A percentile compares a stretch with the other conserved stretches of the same genome.
Conservation (phyloP, 2,329 filamentous ascomycete genomes). For the Chaetomium olivaceum region DNA sequence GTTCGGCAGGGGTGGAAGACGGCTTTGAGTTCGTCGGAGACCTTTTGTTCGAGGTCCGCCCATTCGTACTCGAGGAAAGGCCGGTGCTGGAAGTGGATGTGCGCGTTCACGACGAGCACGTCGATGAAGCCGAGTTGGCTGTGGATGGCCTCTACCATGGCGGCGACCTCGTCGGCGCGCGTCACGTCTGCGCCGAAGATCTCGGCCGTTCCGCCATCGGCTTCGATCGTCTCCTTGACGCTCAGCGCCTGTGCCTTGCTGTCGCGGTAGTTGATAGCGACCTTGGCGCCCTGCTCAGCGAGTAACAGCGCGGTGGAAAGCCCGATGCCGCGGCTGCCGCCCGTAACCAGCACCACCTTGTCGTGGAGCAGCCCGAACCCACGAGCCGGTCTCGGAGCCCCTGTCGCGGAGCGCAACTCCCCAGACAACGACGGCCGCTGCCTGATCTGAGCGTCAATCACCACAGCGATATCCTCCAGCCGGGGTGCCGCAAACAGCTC, state of each 20-base stretch:
- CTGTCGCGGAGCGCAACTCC: background rate
- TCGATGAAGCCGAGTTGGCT: constrained; percentile 7
- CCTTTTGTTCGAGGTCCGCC: constrained; percentile 12
- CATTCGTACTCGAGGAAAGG: constrained; percentile 5
- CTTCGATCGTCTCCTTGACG: constrained; percentile 5
- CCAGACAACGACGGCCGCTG: background rate
- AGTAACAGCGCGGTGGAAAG: constrained; percentile 3
- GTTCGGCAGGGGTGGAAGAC: constrained; percentile 13
- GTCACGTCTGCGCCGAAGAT: constrained; percentile 14
- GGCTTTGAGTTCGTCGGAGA: constrained; percentile 9
- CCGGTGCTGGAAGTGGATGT: constrained; percentile 14
- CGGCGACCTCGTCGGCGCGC: background rate
- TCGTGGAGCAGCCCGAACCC: constrained; percentile 1
- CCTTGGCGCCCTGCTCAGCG: constrained; percentile 15
- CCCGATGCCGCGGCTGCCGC: constrained; percentile 18
- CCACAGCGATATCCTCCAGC: constrained; percentile 1
- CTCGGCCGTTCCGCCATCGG: constrained; percentile 11
- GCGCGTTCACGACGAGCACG: constrained; percentile 13
- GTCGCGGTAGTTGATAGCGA: constrained; percentile 19
- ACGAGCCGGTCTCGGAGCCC: background rate
- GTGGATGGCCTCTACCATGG: constrained; percentile 9
- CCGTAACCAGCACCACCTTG: constrained; percentile 14
- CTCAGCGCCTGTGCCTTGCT: constrained; percentile 7
- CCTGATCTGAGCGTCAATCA: background rate
- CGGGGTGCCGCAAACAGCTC: constrained; percentile 9